A percentile compares a stretch with the other conserved stretches of the same genome.
These are phyloP conservation scores for Garcia nutans DNA, from an alignment of 345 rosid species.

Conservation along the genomic window DNA sequence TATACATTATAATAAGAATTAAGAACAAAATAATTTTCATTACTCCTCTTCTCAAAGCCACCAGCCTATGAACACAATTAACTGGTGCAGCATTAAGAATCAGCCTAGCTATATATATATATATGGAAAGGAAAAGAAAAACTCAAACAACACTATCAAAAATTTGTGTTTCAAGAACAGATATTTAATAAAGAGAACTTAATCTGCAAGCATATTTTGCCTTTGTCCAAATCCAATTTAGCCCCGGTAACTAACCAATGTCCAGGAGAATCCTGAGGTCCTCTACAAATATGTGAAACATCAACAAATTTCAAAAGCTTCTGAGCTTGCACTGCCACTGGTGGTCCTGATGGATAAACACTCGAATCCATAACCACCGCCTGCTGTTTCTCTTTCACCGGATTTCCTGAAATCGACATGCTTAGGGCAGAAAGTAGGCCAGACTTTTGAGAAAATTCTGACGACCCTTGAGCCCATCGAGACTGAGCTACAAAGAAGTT, in stretches of 20 bases:
- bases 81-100: not conserved
- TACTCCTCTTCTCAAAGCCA: not conserved
- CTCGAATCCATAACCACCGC: constrained; percentile 64
- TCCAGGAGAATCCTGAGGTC: constrained; percentile 87
- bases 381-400: constrained; percentile 37
- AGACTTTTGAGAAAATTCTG: constrained; percentile 54
- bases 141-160: not conserved
- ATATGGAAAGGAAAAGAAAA: not conserved
- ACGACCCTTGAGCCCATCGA: constrained; percentile 56
- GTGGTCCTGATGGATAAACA: constrained; percentile 85
- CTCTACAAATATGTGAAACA: constrained; percentile 62
- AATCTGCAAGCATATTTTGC: constrained; percentile 72
- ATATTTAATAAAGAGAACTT: constrained; percentile 67
- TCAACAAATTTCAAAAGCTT: constrained; percentile 78
- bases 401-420: constrained; percentile 46
- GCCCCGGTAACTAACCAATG: constrained; percentile 92
- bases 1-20: not conserved
- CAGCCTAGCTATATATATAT: not conserved
- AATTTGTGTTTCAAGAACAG: not conserved
- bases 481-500: constrained; percentile 43
- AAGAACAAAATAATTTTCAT: constrained; percentile 1
- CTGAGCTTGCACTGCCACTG: constrained; percentile 60
- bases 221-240: constrained; percentile 62
- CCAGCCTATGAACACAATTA: not conserved
- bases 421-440: constrained; percentile 76